A percentile compares a stretch with the other conserved stretches of the same genome.
These are phyloP conservation scores for Geranomyces michiganensis DNA, from an alignment of 192 early-diverging fungal genomes.

Conservation along the genomic window DNA sequence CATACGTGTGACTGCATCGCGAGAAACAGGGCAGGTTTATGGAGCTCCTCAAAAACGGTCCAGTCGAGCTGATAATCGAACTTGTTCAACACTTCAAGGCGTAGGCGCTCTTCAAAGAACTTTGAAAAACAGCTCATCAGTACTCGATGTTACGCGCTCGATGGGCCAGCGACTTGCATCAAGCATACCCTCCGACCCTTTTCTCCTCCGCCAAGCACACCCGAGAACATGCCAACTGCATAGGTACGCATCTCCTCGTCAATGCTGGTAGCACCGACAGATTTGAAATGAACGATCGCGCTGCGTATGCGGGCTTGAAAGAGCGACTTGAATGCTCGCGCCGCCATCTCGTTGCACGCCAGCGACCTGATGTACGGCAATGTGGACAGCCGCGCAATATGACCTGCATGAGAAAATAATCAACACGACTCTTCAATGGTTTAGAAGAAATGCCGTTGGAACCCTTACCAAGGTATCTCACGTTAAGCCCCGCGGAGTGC, in stretches of 20 bases:
- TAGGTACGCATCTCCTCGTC: constrained; percentile 54
- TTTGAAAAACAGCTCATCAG: constrained; percentile 7
- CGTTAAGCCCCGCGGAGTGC: constrained; percentile 54
- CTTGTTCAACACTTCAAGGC: constrained; percentile 41
- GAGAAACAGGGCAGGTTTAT: constrained; percentile 50
- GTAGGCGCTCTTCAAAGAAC: constrained; percentile 54
- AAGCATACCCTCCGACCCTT: constrained; percentile 39
- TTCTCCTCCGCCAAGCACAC: constrained; percentile 41
- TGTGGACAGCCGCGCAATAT: constrained; percentile 45
- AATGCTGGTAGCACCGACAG: constrained; percentile 55
- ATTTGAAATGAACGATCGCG: constrained; percentile 52
- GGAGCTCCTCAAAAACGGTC: constrained; percentile 38
- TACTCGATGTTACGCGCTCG: not conserved
- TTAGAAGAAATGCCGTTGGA: too few relatives aligned
- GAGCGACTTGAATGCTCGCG: constrained; percentile 48
- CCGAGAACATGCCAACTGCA: constrained; percentile 43
- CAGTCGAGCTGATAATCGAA: constrained; percentile 45
- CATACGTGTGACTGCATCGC: constrained; percentile 59
- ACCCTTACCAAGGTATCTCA: constrained; percentile 53
- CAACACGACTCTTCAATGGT: not conserved
- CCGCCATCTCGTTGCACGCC: constrained; percentile 53
- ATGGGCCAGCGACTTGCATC: not conserved
- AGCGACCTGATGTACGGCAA: constrained; percentile 56
- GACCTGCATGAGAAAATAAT: constrained; percentile 30
- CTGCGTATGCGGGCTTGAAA: constrained; percentile 43